Percentiles rank a stretch among this genome's conserved stretches.
phyloP scores from a whole-genome alignment of 192 early-diverging fungal species.

The Backusella morwellensis region DNA sequence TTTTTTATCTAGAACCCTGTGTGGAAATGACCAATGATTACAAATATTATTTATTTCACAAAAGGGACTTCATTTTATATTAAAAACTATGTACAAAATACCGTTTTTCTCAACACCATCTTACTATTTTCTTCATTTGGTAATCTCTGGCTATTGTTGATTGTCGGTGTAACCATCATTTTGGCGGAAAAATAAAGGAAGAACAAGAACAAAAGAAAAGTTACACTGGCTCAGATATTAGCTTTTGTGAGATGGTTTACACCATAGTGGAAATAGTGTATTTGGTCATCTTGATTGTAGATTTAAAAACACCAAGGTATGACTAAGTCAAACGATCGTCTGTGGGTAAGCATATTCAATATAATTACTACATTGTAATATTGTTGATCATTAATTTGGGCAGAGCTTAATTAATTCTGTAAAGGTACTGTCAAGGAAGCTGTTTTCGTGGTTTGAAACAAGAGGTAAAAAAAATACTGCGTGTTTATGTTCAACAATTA shows the following conservation, averaged over 20 bases:
- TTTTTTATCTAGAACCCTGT: neutral
- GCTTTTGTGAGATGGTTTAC: too few species aligned
- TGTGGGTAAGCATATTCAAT: neutral
- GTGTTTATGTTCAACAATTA: neutral
- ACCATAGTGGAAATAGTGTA: too few species aligned
- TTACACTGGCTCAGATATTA: neutral
- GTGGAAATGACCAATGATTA: neutral
- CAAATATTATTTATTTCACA: neutral
- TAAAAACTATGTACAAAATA: neutral
- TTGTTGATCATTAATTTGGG: neutral
- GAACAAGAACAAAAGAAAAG: neutral
- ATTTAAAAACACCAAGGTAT: neutral
- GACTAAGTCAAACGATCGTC: neutral
- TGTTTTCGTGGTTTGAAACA: neutral
- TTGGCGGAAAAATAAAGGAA: neutral
- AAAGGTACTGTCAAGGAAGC: neutral
- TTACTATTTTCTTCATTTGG: slow-evolving; percentile 1
- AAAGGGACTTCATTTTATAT: neutral
- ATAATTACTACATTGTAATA: neutral
- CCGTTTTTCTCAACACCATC: neutral
- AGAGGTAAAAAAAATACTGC: neutral
- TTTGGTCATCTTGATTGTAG: neutral
- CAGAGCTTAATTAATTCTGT: neutral
- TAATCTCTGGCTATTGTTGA: neutral
- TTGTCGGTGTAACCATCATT: neutral